Evolutionary conservation across 2,329 filamentous ascomycete species (phyloP).

Genomic region (Sarocladiaceae sp.): DNA sequence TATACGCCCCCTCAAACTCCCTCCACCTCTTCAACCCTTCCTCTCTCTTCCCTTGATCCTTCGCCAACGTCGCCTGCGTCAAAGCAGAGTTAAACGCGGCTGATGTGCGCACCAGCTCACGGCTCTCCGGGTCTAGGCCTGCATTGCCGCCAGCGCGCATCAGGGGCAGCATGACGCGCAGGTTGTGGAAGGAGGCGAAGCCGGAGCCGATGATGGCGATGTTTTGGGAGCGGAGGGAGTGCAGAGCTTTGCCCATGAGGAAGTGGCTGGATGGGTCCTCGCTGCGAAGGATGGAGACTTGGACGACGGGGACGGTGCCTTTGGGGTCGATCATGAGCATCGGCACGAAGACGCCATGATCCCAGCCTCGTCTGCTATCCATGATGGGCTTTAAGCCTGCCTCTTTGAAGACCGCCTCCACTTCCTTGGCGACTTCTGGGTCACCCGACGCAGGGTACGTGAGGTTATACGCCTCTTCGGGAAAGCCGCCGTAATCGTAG

Average conservation of each 20-base stretch:
- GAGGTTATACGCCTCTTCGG: conserved; percentile 45
- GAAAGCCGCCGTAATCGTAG: conserved; percentile 57
- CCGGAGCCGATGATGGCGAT: conserved; percentile 56
- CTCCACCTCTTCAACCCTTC: conserved; percentile 40
- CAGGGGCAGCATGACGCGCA: conserved; percentile 38
- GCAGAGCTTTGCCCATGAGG: conserved; percentile 46
- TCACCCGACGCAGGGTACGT: conserved; percentile 51
- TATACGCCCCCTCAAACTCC: conserved; percentile 37
- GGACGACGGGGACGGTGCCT: conserved; percentile 49
- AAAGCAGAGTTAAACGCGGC: conserved; percentile 41
- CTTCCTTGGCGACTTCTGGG: conserved; percentile 43
- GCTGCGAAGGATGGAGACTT: conserved; percentile 46
- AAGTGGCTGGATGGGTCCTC: conserved; percentile 44
- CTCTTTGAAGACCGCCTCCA: conserved; percentile 37
- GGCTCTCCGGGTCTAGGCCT: conserved; percentile 11
- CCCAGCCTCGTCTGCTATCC: conserved; percentile 42
- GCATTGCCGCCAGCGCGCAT: conserved; percentile 14
- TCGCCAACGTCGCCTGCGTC: conserved; percentile 30
- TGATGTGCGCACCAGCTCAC: conserved; percentile 21
- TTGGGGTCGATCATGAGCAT: conserved; percentile 46
- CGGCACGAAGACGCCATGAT: conserved; percentile 56
- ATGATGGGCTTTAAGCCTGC: conserved; percentile 39
- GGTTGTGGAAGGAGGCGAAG: conserved; percentile 52
- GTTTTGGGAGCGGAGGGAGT: conserved; percentile 41
- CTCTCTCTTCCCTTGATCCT: conserved; percentile 26